phyloP scores from a whole-genome alignment of 2,329 filamentous ascomycete species.

The Pseudogymnoascus sp. region DNA sequence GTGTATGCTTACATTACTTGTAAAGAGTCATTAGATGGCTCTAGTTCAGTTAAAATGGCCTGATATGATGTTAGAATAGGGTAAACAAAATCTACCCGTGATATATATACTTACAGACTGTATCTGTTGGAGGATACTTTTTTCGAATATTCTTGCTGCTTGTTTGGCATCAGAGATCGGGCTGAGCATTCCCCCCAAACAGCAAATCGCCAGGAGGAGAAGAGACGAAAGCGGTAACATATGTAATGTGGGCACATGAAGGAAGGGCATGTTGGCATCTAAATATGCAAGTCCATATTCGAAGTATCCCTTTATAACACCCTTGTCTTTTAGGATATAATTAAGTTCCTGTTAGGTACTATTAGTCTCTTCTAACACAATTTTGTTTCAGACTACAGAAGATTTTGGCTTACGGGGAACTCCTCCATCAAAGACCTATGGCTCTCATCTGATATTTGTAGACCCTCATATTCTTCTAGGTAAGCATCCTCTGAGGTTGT shows the following conservation, averaged over 20 bases:
- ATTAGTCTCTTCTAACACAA: background rate
- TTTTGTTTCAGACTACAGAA: background rate
- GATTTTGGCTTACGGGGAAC: background rate
- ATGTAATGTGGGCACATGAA: background rate
- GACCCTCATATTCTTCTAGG: constrained; percentile 37
- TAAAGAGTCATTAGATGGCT: background rate
- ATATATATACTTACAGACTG: background rate
- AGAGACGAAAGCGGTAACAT: background rate
- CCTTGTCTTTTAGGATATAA: background rate
- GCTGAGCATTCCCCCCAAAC: background rate
- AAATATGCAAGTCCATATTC: background rate
- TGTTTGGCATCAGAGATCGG: background rate
- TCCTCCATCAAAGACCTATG: background rate
- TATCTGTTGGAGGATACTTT: background rate
- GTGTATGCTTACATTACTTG: background rate
- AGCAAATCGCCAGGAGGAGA: background rate
- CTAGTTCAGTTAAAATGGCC: background rate
- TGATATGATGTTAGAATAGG: background rate
- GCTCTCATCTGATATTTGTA: constrained; percentile 17
- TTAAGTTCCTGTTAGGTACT: background rate
- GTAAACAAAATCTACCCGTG: background rate
- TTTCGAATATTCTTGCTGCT: background rate
- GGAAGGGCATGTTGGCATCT: background rate
- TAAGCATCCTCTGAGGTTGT: constrained; percentile 32
- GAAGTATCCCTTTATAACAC: background rate